Evolutionary conservation across 495 filamentous ascomycete species (phyloP).

Genomic region (Pyrenopolyporus hunteri): DNA sequence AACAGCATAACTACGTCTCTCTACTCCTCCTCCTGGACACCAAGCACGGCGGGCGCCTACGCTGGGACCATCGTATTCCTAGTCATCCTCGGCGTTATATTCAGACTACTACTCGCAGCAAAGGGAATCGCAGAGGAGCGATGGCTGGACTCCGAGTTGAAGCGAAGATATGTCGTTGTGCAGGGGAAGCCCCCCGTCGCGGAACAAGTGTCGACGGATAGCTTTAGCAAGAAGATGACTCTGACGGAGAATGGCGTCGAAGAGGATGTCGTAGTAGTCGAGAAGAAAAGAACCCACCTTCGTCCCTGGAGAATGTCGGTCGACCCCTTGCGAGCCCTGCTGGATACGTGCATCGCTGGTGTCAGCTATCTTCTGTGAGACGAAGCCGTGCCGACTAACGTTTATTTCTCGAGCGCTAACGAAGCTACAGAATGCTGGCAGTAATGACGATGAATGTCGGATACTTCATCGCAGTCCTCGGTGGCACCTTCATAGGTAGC

Average conservation of each 20-base stretch:
- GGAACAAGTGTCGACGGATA: slow-evolving; percentile 56
- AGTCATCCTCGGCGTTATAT: slow-evolving; percentile 70
- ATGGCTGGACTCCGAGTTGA: slow-evolving; percentile 67
- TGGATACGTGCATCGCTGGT: slow-evolving; percentile 72
- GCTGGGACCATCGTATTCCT: slow-evolving; percentile 89
- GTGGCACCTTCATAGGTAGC: slow-evolving; percentile 83
- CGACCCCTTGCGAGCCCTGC: slow-evolving; percentile 72
- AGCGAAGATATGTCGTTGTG: slow-evolving; percentile 76
- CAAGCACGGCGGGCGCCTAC: slow-evolving; percentile 68
- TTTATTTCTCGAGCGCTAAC: slow-evolving; percentile 17
- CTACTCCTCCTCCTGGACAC: slow-evolving; percentile 77
- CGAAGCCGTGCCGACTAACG: slow-evolving; percentile 26
- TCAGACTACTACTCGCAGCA: slow-evolving; percentile 71
- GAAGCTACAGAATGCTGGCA: slow-evolving; percentile 80
- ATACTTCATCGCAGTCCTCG: slow-evolving; percentile 90
- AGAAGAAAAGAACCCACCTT: slow-evolving; percentile 52
- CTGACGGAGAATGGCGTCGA: slow-evolving; percentile 73
- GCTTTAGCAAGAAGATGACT: slow-evolving; percentile 63
- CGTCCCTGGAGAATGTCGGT: slow-evolving; percentile 79
- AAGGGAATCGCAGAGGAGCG: slow-evolving; percentile 59
- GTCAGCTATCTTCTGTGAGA: slow-evolving; percentile 89
- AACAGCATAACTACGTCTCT: slow-evolving; percentile 70
- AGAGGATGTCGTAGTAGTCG: slow-evolving; percentile 74
- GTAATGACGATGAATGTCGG: slow-evolving; percentile 97
- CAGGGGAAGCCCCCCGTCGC: slow-evolving; percentile 65